A percentile compares a stretch with the other conserved stretches of the same genome.
Evolutionary conservation across 345 rosid species (phyloP).

Genomic region (Orychophragmus violaceus): DNA sequence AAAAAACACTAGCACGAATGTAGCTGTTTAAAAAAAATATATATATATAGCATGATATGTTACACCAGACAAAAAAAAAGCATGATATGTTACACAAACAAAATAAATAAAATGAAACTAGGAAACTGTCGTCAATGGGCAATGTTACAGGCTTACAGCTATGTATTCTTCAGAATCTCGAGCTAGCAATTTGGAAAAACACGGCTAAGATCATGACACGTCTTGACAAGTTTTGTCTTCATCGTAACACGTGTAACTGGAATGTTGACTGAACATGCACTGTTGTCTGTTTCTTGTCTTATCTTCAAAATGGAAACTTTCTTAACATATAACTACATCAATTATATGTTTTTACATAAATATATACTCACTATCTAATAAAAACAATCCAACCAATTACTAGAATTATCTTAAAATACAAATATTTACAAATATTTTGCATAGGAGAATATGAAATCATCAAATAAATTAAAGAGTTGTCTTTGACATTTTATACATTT

Average conservation of each 20-base stretch:
- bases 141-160: not conserved
- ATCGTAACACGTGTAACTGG: not conserved
- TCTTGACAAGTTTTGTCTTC: not conserved
- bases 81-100: not conserved
- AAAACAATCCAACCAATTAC: too few relatives aligned
- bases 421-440: too few relatives aligned
- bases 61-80: too few relatives aligned
- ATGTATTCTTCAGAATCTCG: slow-evolving; percentile 5
- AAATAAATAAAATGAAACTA: not conserved
- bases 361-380: too few relatives aligned
- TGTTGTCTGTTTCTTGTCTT: slow-evolving; percentile 6
- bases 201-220: not conserved
- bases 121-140: not conserved
- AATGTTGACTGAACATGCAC: slow-evolving; percentile 12
- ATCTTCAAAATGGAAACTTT: slow-evolving; percentile 4
- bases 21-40: not conserved
- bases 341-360: not conserved
- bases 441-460: too few relatives aligned
- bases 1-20: not conserved
- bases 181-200: not conserved
- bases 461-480: too few relatives aligned
- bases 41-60: too few relatives aligned
- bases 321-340: not conserved
- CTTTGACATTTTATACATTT: too few relatives aligned
- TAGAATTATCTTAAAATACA: too few relatives aligned